Evolutionary conservation across 306 rosid species (phyloP), one percentile per base, ranked within the genome.

Genomic region (Castanospermum australe): DNA sequence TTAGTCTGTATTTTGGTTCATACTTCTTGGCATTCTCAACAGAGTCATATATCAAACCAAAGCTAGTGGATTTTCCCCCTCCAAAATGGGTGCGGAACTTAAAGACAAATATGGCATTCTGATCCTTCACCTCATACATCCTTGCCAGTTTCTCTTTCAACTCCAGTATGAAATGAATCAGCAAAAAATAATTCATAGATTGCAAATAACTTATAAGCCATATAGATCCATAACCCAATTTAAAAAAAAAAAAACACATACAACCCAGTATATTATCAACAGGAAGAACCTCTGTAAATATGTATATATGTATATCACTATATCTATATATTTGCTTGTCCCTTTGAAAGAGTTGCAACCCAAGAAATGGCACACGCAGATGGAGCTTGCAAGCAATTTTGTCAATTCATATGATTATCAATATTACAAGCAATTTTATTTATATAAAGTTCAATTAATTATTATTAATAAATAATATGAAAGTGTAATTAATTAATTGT

Each of bases 61-160:
- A 75, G 3, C 81, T 77, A n/a, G 77, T 81, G 0, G 85, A 81
- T 48, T 81, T 81, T 9, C 85, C 81, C 3, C 81, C 77, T 57
- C 81, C 81, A 75, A 81, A 81, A 57, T 81, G 85, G 8, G 85
- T 81, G 0, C 77, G 81, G 72, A 81, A 81, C 73, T 81, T 75
- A 24, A 81, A 81, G 1, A 81, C 81, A 67, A 82, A 82, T 8
- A 82, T 82, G 0, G 74, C 61, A 71, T 52, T 82, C 5, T 45
- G 2, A 33, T 82, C 82, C 61, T 82, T 82, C 35, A 82, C 86
- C 0, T 77, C 75, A 8, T 82, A 82, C 25, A 82, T 39, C 68
- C 68, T 63, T 7, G 36, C 21, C 36, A 82, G 57, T 64, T 82
- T 77, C 36, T 82, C 82, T 55, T 77, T 77, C 63, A 82, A 77